These are phyloP conservation scores for Smittium mucronatum DNA, from an alignment of 371 early-diverging fungal genomes.

Conservation along the genomic window DNA sequence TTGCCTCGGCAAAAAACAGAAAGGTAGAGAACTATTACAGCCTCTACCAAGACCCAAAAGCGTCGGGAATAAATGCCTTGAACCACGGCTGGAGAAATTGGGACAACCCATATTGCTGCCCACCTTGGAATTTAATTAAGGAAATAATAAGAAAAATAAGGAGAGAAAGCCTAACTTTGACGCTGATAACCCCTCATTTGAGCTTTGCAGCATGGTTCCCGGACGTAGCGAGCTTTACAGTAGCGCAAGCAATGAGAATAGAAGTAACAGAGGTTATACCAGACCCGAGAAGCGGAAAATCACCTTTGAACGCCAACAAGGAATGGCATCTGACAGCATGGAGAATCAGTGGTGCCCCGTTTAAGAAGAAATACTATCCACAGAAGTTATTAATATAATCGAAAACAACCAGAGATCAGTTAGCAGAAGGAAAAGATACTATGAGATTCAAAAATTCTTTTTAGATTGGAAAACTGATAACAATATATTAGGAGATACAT, in stretches of 20 bases:
- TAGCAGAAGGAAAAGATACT: background rate
- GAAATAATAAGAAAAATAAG: background rate
- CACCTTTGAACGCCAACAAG: background rate
- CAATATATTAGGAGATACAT: background rate
- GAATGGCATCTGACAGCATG: background rate
- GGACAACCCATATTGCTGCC: background rate
- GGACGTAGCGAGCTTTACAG: background rate
- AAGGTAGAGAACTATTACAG: background rate
- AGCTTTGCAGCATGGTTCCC: background rate
- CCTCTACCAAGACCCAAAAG: background rate
- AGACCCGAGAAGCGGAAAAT: background rate
- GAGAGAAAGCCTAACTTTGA: background rate
- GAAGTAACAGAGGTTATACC: background rate
- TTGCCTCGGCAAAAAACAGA: background rate
- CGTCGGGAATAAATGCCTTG: background rate
- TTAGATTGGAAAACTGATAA: background rate
- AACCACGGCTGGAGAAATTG: background rate
- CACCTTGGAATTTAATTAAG: background rate
- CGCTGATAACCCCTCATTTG: background rate
- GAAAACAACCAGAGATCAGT: background rate
- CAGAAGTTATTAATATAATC: background rate
- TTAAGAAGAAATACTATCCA: too few species aligned
- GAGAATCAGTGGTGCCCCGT: background rate
- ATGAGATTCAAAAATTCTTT: background rate
- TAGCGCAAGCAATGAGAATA: background rate